These are phyloP conservation scores for Gossypium mustelinum DNA, from an alignment of 345 rosid genomes.

Conservation along the genomic window DNA sequence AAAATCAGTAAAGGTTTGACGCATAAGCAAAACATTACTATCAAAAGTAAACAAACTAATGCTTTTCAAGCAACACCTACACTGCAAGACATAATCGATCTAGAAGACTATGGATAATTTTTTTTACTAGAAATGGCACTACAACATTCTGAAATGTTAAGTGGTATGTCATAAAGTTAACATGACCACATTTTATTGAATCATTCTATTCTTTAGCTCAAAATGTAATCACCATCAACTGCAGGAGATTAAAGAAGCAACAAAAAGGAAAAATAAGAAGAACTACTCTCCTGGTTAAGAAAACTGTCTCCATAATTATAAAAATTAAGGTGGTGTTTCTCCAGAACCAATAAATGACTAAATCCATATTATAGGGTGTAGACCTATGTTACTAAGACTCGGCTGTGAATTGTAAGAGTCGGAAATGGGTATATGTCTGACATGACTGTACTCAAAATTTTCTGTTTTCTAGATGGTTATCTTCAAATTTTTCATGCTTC, in stretches of 20 bases:
- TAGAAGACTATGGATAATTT: neutral
- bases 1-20: conserved; percentile 24
- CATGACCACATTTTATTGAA: neutral
- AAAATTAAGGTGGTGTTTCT: neutral
- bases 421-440: too few relatives aligned
- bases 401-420: too few relatives aligned
- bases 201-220: neutral
- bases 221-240: neutral
- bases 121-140: neutral
- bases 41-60: neutral
- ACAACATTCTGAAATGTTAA: too few relatives aligned
- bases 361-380: too few relatives aligned
- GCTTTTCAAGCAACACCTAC: neutral
- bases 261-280: too few relatives aligned
- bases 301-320: neutral
- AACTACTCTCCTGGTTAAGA: neutral
- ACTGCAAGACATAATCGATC: neutral
- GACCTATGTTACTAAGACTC: too few relatives aligned
- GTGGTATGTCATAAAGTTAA: neutral
- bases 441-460: too few relatives aligned
- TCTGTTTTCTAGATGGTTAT: too few relatives aligned
- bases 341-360: neutral
- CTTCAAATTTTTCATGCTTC: too few relatives aligned
- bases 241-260: neutral
- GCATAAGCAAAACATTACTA: conserved; percentile 22